These are phyloP conservation scores for Penicillium diatomitis DNA, from an alignment of 495 filamentous ascomycete species.

Conservation along the genomic window DNA sequence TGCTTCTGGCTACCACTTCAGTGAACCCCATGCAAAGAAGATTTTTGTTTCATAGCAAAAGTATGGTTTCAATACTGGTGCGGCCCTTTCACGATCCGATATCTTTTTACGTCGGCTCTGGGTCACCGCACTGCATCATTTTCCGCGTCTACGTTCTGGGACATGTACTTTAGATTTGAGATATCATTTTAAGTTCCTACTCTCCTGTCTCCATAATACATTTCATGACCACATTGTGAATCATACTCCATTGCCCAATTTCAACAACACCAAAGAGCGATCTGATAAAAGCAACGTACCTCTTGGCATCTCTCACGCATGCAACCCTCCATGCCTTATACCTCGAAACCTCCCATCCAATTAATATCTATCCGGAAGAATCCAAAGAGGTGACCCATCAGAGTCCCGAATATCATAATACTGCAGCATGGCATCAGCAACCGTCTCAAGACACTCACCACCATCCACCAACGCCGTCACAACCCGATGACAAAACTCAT, in stretches of 20 bases:
- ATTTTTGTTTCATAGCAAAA: not conserved
- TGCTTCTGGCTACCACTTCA: constrained; percentile 4
- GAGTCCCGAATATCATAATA: not conserved
- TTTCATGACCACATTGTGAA: not conserved
- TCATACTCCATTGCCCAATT: not conserved
- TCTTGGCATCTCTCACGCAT: no score
- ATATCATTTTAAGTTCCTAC: constrained; percentile 14
- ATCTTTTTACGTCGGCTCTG: constrained; percentile 9
- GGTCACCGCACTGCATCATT: constrained; percentile 17
- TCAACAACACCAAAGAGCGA: no score
- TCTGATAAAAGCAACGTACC: no score
- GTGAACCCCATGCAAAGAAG: constrained; percentile 2
- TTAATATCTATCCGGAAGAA: no score
- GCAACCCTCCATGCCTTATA: no score
- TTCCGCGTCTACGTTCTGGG: constrained; percentile 7
- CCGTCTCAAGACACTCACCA: not conserved
- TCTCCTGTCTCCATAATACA: constrained; percentile 27
- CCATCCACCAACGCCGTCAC: not conserved
- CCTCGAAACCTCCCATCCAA: no score
- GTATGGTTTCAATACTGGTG: constrained; percentile 1
- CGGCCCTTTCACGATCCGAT: constrained; percentile 3
- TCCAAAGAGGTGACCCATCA: not conserved
- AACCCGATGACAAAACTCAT: not conserved
- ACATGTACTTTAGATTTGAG: constrained; percentile 20
- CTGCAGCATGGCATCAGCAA: not conserved